Evolutionary conservation across 1,284 basidiomycete genomes (phyloP).

Genomic region (Ganoderma lingzhi): DNA sequence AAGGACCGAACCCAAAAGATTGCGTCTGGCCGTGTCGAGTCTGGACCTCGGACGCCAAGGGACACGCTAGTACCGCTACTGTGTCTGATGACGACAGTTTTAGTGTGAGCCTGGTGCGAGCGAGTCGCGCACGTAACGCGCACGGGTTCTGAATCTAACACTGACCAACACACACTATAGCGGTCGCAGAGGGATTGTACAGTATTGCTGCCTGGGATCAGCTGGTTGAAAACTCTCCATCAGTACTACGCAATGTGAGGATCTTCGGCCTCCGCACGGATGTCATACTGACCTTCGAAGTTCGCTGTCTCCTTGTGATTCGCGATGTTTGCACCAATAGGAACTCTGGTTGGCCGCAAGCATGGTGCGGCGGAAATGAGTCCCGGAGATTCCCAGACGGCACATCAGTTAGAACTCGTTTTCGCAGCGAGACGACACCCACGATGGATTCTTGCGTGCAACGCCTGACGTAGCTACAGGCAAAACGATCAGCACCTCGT

Average conservation of each 20-base stretch:
- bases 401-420: neutral
- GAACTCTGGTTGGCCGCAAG: neutral
- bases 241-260: neutral
- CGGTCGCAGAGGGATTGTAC: neutral
- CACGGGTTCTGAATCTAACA: neutral
- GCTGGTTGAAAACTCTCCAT: neutral
- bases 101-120: too few species aligned
- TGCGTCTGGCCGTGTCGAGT: too few species aligned
- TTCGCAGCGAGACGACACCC: neutral
- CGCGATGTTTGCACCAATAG: neutral
- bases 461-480: neutral
- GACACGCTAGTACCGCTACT: neutral
- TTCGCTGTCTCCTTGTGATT: neutral
- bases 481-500: neutral
- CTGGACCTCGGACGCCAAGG: neutral
- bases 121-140: neutral
- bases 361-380: slow-evolving; percentile 1
- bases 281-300: slow-evolving; percentile 1
- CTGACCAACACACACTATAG: neutral
- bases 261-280: neutral
- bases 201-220: neutral
- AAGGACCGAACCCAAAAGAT: neutral
- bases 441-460: neutral
- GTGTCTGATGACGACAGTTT: neutral
- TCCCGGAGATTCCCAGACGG: neutral